Base-by-base conservation (phyloP, 441 rosid species). In the Iberis amara region DNA sequence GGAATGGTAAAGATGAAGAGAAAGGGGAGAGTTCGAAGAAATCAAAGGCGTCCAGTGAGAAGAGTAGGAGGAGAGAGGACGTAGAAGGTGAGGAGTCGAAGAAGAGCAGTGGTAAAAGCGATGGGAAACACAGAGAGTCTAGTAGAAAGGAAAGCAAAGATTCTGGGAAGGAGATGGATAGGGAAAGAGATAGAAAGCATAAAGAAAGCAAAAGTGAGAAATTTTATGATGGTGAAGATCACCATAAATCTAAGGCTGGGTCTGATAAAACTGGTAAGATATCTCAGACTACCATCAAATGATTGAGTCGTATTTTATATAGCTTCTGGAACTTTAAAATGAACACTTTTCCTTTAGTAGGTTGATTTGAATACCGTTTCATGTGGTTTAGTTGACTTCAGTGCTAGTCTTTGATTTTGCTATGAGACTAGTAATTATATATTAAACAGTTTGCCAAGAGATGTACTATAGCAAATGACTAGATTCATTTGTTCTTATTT, bases 1-100 rank as follows among this genome's bases (percentile, higher is more conserved):
- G 95, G 95, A 82, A 79, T 64, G 87, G 83, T 4, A 81, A 87
- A 0, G 90, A 76, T 5, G 89, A 77, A 18, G 84, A 74, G 37
- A 76, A 72, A 59, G 55, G 81, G 61, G 54, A 76, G 62, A 12
- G 6, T 45, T 52, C 31, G 12, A 61, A 38, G 81, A 88, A 79
- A 70, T 57, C 57, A 1, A 91, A 80, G 47, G 73, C 57, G 38
- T 76, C 74, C 0, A 62, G 76, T 45, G 98, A 82, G 58, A 67
- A 67, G 13, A 86, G 70, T 80, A 84, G 86, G 59, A 86, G 72
- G 73, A 77, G 72, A 65, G 83, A 84, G 64, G 90, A 79, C 23
- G 86, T 68, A 27, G 84, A 49, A 4, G 95, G 77, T 61, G 79
- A 64, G 53, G 82, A 67, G 39, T 72, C 68, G 38, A 62, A 51